Percentiles rank a stretch among this genome's conserved stretches.
Conservation (phyloP, 331 rosid genomes). For the Malus hybrid region DNA sequence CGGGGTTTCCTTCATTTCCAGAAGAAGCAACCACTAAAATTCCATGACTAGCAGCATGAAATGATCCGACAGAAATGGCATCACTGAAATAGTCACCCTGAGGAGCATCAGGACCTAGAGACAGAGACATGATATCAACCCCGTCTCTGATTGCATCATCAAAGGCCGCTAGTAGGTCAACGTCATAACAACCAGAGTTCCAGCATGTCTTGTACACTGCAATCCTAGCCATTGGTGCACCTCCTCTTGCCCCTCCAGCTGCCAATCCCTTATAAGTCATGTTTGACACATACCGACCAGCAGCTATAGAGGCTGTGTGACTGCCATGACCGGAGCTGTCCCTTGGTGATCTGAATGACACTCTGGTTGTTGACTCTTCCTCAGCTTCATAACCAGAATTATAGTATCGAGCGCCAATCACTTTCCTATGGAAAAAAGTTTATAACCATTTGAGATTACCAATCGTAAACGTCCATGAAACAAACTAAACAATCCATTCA, state of each 20-base stretch:
- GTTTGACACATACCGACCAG: conserved; percentile 52
- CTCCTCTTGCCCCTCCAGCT: conserved; percentile 70
- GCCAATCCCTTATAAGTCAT: conserved; percentile 67
- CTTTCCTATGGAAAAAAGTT: conserved; percentile 43
- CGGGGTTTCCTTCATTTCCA: conserved; percentile 58
- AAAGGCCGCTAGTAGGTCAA: conserved; percentile 70
- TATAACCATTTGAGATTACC: conserved; percentile 21
- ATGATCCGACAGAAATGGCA: conserved; percentile 69
- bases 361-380: conserved; percentile 38
- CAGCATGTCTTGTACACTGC: conserved; percentile 83
- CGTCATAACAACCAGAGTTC: conserved; percentile 84
- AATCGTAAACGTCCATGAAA: conserved; percentile 2
- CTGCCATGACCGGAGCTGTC: conserved; percentile 85
- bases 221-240: conserved; percentile 75
- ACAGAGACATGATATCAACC: conserved; percentile 63
- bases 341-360: conserved; percentile 68
- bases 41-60: conserved; percentile 64
- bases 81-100: conserved; percentile 75
- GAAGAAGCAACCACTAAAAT: conserved; percentile 62
- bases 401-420: conserved; percentile 86
- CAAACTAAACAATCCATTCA: conserved; percentile 7
- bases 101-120: conserved; percentile 75
- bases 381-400: conserved; percentile 67
- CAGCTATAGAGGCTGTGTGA: conserved; percentile 75
- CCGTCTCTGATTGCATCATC: conserved; percentile 86